phyloP scores from a whole-genome alignment of 352 stramenopile genomes.

The Phytopythium chamaehyphon region DNA sequence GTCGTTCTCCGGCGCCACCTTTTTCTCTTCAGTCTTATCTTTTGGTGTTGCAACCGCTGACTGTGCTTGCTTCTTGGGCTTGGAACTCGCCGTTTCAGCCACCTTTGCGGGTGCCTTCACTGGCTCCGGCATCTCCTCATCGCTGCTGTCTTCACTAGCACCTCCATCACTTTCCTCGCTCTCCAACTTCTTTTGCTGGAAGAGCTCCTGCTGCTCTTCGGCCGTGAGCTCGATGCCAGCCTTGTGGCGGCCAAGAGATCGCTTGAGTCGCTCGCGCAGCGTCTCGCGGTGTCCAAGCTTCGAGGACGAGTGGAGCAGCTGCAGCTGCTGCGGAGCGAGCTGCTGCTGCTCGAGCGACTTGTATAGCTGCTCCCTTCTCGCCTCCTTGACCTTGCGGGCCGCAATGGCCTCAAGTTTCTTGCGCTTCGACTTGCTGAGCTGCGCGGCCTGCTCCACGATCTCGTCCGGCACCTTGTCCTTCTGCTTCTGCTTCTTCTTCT shows the following conservation, averaged over 20 bases:
- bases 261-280: constrained; percentile 69
- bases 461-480: constrained; percentile 47
- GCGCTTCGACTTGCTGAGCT: constrained; percentile 79
- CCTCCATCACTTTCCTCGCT: constrained; percentile 7
- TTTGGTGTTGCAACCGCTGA: neutral
- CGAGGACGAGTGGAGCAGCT: constrained; percentile 73
- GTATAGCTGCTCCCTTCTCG: constrained; percentile 64
- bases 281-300: constrained; percentile 82
- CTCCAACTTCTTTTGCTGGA: constrained; percentile 28
- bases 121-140: constrained; percentile 12
- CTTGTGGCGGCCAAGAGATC: constrained; percentile 73
- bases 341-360: constrained; percentile 69
- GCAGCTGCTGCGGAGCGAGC: constrained; percentile 58
- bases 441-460: constrained; percentile 53
- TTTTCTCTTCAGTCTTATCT: no score
- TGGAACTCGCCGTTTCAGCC: constrained; percentile 6
- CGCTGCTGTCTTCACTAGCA: constrained; percentile 14
- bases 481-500: constrained; percentile 47
- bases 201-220: constrained; percentile 47
- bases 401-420: constrained; percentile 78
- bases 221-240: constrained; percentile 56
- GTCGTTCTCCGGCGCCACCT: constrained; percentile 6
- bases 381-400: constrained; percentile 75
- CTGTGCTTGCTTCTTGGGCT: constrained; percentile 19
- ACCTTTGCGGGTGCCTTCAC: constrained; percentile 18